Evolutionary conservation across 225 moss, liverwort and hornwort genomes (phyloP).

Genomic region (Polytrichum commune): DNA sequence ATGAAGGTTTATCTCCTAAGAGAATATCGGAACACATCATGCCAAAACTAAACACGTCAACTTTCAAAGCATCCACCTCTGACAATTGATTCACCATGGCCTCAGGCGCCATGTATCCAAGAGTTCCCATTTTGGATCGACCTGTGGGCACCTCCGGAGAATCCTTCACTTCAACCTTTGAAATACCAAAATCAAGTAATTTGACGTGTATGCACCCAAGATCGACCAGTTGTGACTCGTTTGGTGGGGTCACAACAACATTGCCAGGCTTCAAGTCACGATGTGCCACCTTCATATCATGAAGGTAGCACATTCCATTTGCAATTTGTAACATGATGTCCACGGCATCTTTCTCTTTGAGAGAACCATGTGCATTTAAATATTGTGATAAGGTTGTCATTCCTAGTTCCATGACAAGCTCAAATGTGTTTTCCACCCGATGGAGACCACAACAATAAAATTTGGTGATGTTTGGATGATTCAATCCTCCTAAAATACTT

Average conservation of each 20-base stretch:
- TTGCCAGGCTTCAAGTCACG: slow-evolving; percentile 8
- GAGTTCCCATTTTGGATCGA: not conserved
- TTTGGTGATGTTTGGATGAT: not conserved
- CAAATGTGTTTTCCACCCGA: not conserved
- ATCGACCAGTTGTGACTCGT: not conserved
- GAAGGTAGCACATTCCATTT: slow-evolving; percentile 11
- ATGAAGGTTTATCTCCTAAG: not conserved
- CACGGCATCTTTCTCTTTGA: not conserved
- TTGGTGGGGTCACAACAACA: not conserved
- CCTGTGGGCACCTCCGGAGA: not conserved
- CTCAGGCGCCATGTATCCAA: slow-evolving; percentile 4
- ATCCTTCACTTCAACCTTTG: slow-evolving; percentile 4
- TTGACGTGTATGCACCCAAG: not conserved
- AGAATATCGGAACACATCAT: not conserved
- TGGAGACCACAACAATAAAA: not conserved
- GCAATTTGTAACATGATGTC: slow-evolving; percentile 6
- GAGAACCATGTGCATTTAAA: not conserved
- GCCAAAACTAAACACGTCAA: not conserved
- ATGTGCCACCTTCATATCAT: slow-evolving; percentile 8
- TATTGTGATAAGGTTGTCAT: not conserved
- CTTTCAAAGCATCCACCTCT: not conserved
- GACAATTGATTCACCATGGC: not conserved
- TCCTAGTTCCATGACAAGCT: not conserved
- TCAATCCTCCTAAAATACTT: not conserved
- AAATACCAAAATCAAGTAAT: slow-evolving; percentile 7